Evolutionary conservation across 2,329 filamentous ascomycete genomes (phyloP), one percentile per base, ranked within the genome.

Genomic region (Colletotrichum orchidophilum): DNA sequence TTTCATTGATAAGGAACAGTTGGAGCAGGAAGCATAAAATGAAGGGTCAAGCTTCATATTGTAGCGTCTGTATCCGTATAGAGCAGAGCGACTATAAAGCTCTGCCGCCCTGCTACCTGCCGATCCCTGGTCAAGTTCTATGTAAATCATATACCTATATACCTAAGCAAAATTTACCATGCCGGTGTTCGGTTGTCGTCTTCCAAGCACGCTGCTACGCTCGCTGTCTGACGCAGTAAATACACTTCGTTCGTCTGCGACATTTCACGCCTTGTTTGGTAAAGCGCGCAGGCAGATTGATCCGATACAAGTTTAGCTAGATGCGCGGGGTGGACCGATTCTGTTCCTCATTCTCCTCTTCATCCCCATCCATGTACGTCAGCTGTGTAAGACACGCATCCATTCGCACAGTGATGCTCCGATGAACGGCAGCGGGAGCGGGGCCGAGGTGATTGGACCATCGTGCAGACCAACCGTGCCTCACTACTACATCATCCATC

Each of bases 371-470:
- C 42, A 5, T 35, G 5, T 26, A 18, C 8, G 11, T 6, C 18
- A 24, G 52, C 67, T 66, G 55, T 66, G 62, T 54, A n/a, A n/a
- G n/a, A n/a, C n/a, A 57, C 24, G n/a, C 31, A 7, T 27, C 6
- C n/a, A 15, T 24, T 35, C 58, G 63, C 67, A 70, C 63, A 21
- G 63, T 62, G 29, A 42, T 46, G 24, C 39, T 57, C 49, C 50
- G 63, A 65, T 29, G 54, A 42, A 50, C 63, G 33, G 63, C 39
- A 46, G 50, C 39, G 52, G 60, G 12, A 66, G 52, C 55, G 55
- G 67, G 55, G 55, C 27, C 29, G 62, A 61, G 33, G 54, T 49
- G 31, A 58, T 58, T 58, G 29, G 54, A n/a, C 33, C 29, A n/a
- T 29, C 13, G 31, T 39, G 54, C 31, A 58, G 35, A 13, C 42